Evolutionary conservation across 371 early-diverging fungal genomes (phyloP).

Genomic region (Coemansia linderi): DNA sequence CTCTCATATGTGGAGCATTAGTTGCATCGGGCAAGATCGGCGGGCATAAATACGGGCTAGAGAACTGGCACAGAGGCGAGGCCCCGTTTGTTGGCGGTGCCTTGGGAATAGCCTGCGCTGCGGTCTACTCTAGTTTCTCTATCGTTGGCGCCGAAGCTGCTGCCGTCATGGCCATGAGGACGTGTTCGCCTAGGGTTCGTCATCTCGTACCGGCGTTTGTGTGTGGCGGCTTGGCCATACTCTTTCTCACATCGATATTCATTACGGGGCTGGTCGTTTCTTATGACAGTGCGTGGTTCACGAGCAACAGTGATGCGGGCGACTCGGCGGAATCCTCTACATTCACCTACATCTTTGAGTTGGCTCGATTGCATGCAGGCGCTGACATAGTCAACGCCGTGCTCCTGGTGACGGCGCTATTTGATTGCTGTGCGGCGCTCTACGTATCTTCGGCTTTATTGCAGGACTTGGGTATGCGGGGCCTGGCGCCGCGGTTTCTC

Average conservation of each 20-base stretch:
- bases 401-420: constrained; percentile 64
- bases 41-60: constrained; percentile 29
- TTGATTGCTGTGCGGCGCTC: constrained; percentile 66
- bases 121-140: constrained; percentile 76
- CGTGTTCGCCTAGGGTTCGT: constrained; percentile 63
- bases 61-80: constrained; percentile 69
- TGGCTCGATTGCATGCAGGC: constrained; percentile 62
- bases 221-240: constrained; percentile 67
- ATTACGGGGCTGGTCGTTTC: constrained; percentile 69
- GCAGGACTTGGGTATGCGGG: constrained; percentile 61
- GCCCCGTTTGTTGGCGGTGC: constrained; percentile 70
- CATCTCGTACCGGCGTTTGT: constrained; percentile 65
- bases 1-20: constrained; percentile 57
- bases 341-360: constrained; percentile 69
- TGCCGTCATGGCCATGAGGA: constrained; percentile 21
- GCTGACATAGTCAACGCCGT: constrained; percentile 66
- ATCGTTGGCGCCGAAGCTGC: constrained; percentile 77
- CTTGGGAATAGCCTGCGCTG: constrained; percentile 65
- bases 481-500: constrained; percentile 61
- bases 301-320: constrained; percentile 45
- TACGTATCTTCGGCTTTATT: constrained; percentile 65
- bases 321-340: constrained; percentile 59
- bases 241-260: constrained; percentile 65
- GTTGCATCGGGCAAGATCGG: constrained; percentile 61
- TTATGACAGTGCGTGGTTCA: constrained; percentile 59